phyloP scores from a whole-genome alignment of 1,284 basidiomycete genomes.

The Tausonia pullulans region DNA sequence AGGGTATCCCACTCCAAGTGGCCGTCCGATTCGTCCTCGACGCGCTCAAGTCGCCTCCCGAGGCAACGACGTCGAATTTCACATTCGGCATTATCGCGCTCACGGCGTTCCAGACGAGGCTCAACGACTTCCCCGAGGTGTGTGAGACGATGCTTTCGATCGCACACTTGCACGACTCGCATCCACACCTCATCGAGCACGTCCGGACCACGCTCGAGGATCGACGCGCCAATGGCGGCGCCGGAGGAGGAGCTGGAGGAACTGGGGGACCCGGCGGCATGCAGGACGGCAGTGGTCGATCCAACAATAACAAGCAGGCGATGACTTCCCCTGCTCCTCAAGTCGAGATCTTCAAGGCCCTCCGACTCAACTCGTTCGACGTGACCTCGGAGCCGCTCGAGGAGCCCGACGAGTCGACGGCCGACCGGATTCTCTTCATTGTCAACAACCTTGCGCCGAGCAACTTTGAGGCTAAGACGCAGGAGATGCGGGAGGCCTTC shows the following conservation, averaged over 20 bases:
- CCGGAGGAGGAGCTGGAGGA: slow-evolving; percentile 27
- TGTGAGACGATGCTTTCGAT: slow-evolving; percentile 83
- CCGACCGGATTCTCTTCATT: slow-evolving; percentile 93
- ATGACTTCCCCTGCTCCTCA: slow-evolving; percentile 28
- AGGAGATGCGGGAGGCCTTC: slow-evolving; percentile 71
- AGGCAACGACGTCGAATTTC: slow-evolving; percentile 59
- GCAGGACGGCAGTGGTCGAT: slow-evolving; percentile 13
- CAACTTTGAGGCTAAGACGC: slow-evolving; percentile 79
- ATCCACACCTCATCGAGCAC: slow-evolving; percentile 68
- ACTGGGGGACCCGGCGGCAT: slow-evolving; percentile 33
- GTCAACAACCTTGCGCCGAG: slow-evolving; percentile 94
- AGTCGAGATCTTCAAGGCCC: slow-evolving; percentile 34
- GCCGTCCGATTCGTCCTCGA: slow-evolving; percentile 96
- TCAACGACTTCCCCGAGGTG: slow-evolving; percentile 87
- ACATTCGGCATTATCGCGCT: slow-evolving; percentile 92
- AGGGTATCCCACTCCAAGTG: slow-evolving; percentile 90
- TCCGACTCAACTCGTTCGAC: slow-evolving; percentile 38
- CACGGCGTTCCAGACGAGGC: slow-evolving; percentile 70
- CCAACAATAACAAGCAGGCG: background rate
- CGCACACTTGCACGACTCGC: slow-evolving; percentile 72
- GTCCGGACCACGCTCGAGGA: slow-evolving; percentile 56
- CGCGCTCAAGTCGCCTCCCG: slow-evolving; percentile 76
- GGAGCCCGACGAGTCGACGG: slow-evolving; percentile 70
- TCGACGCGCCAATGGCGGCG: slow-evolving; percentile 28
- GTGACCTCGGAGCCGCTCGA: slow-evolving; percentile 35